Percentiles rank a stretch among this genome's conserved stretches.
Evolutionary conservation across 805 yeast genomes (phyloP).

Genomic region (Zygotorulaspora danielsina): DNA sequence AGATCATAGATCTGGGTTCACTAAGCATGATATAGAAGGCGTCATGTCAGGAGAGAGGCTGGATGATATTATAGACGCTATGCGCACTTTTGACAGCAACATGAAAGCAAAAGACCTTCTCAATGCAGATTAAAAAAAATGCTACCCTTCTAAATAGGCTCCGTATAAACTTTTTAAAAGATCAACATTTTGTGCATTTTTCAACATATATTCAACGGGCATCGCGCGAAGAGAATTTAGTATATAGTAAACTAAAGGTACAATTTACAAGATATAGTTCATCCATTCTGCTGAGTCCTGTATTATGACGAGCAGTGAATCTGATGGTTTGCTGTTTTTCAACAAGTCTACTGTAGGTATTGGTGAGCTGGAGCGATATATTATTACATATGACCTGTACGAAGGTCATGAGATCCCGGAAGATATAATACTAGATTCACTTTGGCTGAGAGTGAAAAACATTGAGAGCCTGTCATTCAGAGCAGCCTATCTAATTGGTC

Average conservation of each 20-base stretch:
- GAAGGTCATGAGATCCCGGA: slow-evolving; percentile 30
- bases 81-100: slow-evolving; percentile 45
- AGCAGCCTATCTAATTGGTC: slow-evolving; percentile 75
- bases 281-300: too few species aligned
- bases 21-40: slow-evolving; percentile 70
- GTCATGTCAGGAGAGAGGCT: slow-evolving; percentile 57
- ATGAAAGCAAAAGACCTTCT: slow-evolving; percentile 42
- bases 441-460: slow-evolving; percentile 60
- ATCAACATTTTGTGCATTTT: slow-evolving; percentile 1
- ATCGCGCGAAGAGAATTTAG: neutral
- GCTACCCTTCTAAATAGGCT: neutral
- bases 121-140: slow-evolving; percentile 4
- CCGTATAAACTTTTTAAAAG: too few species aligned
- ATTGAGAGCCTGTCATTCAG: slow-evolving; percentile 45
- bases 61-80: slow-evolving; percentile 52
- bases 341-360: slow-evolving; percentile 45
- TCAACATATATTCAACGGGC: neutral
- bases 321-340: slow-evolving; percentile 34
- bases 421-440: slow-evolving; percentile 29
- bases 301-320: slow-evolving; percentile 3
- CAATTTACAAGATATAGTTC: too few species aligned
- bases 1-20: slow-evolving; percentile 84
- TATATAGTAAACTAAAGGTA: too few species aligned
- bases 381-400: slow-evolving; percentile 46
- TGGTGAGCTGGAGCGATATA: slow-evolving; percentile 57